A percentile compares a stretch with the other conserved stretches of the same genome.
phyloP scores from a whole-genome alignment of 83 land plant genomes.

The Diphasiastrum complanatum region DNA sequence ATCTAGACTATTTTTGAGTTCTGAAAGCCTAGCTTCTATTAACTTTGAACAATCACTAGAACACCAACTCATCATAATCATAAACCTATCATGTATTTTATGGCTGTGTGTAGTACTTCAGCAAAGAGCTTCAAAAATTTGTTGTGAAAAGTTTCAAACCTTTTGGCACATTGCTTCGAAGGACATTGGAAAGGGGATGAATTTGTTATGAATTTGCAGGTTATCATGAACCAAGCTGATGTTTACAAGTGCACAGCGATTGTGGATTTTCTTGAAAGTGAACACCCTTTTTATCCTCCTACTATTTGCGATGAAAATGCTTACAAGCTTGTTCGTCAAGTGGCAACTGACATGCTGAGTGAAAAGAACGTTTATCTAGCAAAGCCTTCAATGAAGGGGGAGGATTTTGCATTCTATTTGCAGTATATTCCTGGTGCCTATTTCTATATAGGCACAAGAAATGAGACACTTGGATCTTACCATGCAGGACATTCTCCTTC shows the following conservation, averaged over 20 bases:
- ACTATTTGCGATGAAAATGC: constrained; percentile 42
- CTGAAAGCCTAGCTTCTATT: no score
- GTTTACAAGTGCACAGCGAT: constrained; percentile 55
- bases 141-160: no score
- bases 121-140: no score
- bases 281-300: constrained; percentile 46
- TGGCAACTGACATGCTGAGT: constrained; percentile 41
- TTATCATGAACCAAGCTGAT: constrained; percentile 46
- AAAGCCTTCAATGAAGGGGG: constrained; percentile 59
- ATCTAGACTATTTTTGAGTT: no score
- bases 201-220: no score
- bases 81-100: no score
- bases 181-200: no score
- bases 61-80: no score
- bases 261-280: constrained; percentile 58
- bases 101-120: no score
- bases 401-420: constrained; percentile 77
- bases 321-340: constrained; percentile 43
- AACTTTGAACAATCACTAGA: no score
- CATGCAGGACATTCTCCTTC: constrained; percentile 58
- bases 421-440: constrained; percentile 52
- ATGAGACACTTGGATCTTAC: constrained; percentile 48
- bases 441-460: constrained; percentile 53
- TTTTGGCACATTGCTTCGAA: no score
- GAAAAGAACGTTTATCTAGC: constrained; percentile 33